These are phyloP conservation scores for Lepidium aucheri DNA, from an alignment of 345 rosid species.

Conservation along the genomic window DNA sequence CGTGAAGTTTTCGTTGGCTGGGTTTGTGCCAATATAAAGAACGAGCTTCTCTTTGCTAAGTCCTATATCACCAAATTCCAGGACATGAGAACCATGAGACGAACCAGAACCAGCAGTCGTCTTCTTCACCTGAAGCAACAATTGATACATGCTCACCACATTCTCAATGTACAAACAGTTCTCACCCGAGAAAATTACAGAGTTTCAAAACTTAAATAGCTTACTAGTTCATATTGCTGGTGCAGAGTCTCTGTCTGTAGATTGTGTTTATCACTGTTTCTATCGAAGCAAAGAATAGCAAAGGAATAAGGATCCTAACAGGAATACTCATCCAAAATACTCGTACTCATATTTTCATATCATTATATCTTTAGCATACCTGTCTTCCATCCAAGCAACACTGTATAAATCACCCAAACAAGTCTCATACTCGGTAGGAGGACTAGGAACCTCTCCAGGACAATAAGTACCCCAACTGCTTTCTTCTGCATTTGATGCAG, in stretches of 20 bases:
- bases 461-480: conserved; percentile 99
- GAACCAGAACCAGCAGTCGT: conserved; percentile 47
- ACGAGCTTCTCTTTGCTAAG: conserved; percentile 47
- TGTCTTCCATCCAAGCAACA: conserved; percentile 98
- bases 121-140: conserved; percentile 58
- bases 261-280: conserved; percentile 66
- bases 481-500: conserved; percentile 87
- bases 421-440: conserved; percentile 85
- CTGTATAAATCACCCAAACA: conserved; percentile 98
- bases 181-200: background rate
- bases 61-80: conserved; percentile 75
- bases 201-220: background rate
- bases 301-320: background rate
- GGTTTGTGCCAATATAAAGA: conserved; percentile 76
- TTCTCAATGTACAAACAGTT: background rate
- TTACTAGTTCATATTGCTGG: conserved; percentile 79
- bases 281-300: background rate
- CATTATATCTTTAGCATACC: conserved; percentile 34
- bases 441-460: conserved; percentile 83
- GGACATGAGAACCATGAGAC: conserved; percentile 76
- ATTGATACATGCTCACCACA: background rate
- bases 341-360: background rate
- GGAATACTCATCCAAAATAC: background rate
- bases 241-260: conserved; percentile 57
- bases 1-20: conserved; percentile 78